These are phyloP conservation scores for Cyclotella atomus DNA, from an alignment of 108 stramenopile species.

Conservation along the genomic window DNA sequence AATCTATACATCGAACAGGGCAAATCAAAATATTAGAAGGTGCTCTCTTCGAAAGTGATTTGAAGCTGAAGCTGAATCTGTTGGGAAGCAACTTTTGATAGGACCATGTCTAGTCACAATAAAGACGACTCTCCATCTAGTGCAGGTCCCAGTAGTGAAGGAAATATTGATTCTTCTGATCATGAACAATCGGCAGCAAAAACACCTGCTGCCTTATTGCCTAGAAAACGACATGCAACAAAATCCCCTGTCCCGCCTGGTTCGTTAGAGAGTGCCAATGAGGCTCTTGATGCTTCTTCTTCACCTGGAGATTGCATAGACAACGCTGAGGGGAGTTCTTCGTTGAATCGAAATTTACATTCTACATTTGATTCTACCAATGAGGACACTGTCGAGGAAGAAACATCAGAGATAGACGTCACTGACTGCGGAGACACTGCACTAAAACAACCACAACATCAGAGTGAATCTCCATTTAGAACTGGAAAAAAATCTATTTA, in stretches of 20 bases:
- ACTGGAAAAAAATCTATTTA: not conserved
- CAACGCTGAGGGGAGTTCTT: not conserved
- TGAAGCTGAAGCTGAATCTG: too few relatives aligned
- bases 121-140: too few relatives aligned
- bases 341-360: conserved; percentile 4
- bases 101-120: too few relatives aligned
- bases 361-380: conserved; percentile 6
- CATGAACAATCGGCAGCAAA: not conserved
- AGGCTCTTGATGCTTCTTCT: not conserved
- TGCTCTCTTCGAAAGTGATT: too few relatives aligned
- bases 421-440: too few relatives aligned
- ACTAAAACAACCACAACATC: not conserved
- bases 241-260: conserved; percentile 19
- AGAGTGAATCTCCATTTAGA: not conserved
- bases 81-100: too few relatives aligned
- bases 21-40: too few relatives aligned
- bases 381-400: not conserved
- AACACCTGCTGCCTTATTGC: conserved; percentile 8
- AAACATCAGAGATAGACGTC: not conserved
- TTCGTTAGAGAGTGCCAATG: not conserved
- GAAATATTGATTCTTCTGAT: conserved; percentile 9
- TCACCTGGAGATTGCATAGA: not conserved
- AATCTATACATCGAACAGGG: too few relatives aligned
- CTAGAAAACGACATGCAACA: conserved; percentile 12
- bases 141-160: conserved; percentile 21